Evolutionary conservation across 257 asterid genomes (phyloP), one percentile per base, ranked within the genome.

Genomic region (Jacaranda mimosifolia): DNA sequence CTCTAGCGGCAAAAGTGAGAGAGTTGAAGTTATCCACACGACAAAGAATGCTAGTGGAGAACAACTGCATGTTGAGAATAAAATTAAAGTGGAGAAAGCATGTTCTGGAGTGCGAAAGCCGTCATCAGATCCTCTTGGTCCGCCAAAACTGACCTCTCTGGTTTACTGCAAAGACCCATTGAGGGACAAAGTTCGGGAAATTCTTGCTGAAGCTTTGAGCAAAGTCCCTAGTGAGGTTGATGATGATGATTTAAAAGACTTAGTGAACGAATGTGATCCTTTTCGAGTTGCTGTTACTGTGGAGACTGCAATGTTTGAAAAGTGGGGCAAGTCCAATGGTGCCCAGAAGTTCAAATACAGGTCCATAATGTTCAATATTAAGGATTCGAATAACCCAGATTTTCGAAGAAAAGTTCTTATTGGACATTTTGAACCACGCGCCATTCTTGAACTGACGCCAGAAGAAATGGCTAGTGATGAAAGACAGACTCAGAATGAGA

Each of bases 381-480:
- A 85, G 81, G 91, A 89, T 63, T 74, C 81, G 8, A 87, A 85
- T 18, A 89, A 89, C 76, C 94, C 89, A 0, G 94, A 89, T 80
- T 89, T 93, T 53, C 83, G 99, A 8, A 84, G 99, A 72, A 91
- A 88, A 72, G 92, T 95, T 26, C 89, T 95, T 43, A 73, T 85
- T 0, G 97, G 98, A 15, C 87, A 89, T 18, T 79, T 87, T 52
- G 86, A 82, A 63, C 94, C 97, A 0, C 76, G 69, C 3, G 65
- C 57, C 8, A 48, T 95, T 67, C 80, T 82, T 0, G 86, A 89
- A 1, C 78, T 95, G 84, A 87, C 89, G 0, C 92, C 98, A 0
- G 97, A 90, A 32, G 89, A 96, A 45, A 96, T 93, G 99, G 99
- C 99, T 7, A 93, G 99, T 39, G 97, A 95, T 21, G 93, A 81